Evolutionary conservation across 2,329 filamentous ascomycete genomes (phyloP), one percentile per base, ranked within the genome.

Genomic region (Pseudocercospora macadamiae): DNA sequence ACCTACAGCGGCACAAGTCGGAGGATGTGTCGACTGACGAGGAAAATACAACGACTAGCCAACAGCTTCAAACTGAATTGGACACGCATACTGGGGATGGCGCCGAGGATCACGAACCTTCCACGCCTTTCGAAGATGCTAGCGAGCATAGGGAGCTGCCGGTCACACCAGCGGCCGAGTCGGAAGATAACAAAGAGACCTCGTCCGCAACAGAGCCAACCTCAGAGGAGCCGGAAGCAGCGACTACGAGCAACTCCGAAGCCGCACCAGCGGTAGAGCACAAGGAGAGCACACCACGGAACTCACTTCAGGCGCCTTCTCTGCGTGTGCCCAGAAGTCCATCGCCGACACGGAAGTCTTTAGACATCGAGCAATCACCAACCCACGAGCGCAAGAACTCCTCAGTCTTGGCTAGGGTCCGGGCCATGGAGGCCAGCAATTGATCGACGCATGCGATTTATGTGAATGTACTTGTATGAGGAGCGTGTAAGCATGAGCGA

Each of bases 41-140:
- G 8, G 36, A 55, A 25, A 54, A 48, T 14, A 34, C 54, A n/a
- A 23, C 28, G 2, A 19, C 49, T 10, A 49, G 45, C 14, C 25
- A 49, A 19, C 51, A 53, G 19, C 51, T 53, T 16, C 51, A 42
- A n/a, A 37, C 34, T 14, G 51, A 56, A 30, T 44, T 59, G 8
- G 56, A 62, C 18, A 45, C 59, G 26, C 58, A 60, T 10, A 54
- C 52, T 16, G 42, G 63, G 5, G 58, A 52, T 7, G 58, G 47
- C 2, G 62, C 55, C 9, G 47, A 51, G 12, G 55, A 51, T 14
- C 28, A 39, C n/a, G 48, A 52, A 23, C 59, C 61, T 9, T 23
- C 55, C 3, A 65, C 64, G 5, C 64, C 62, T 8, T 66, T 64
- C 30, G 62, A 66, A 39, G 64, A 66, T 36, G 64, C 64, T 16